These are phyloP conservation scores for Kazachstania viticola DNA, from an alignment of 805 yeast species.

Conservation along the genomic window DNA sequence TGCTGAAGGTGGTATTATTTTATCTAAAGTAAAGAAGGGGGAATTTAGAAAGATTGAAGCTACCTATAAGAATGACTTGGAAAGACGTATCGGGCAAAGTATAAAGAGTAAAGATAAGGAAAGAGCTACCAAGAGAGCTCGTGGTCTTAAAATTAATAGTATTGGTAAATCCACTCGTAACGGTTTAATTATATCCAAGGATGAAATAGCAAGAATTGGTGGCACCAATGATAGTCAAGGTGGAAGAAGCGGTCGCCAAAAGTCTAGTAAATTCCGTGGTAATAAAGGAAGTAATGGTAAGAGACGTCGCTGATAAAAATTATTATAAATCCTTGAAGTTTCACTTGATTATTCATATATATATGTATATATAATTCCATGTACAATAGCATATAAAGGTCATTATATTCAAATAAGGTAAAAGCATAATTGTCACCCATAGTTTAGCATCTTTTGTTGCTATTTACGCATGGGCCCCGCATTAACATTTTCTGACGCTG, in stretches of 20 bases:
- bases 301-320: neutral
- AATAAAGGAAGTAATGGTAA: neutral
- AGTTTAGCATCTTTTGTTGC: too few species aligned
- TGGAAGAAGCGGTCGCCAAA: neutral
- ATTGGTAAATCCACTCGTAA: conserved; percentile 71
- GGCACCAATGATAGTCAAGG: conserved; percentile 1
- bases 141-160: conserved; percentile 67
- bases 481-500: too few species aligned
- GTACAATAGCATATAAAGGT: too few species aligned
- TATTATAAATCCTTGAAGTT: neutral
- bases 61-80: conserved; percentile 28
- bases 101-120: conserved; percentile 39
- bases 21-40: conserved; percentile 60
- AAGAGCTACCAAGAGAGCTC: conserved; percentile 40
- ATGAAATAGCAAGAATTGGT: conserved; percentile 39
- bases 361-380: too few species aligned
- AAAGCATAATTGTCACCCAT: too few species aligned
- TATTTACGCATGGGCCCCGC: too few species aligned
- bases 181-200: conserved; percentile 60
- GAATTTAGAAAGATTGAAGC: conserved; percentile 49
- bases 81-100: conserved; percentile 34
- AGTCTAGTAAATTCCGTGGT: too few species aligned
- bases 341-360: too few species aligned
- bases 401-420: too few species aligned
- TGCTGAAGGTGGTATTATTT: conserved; percentile 78